These are phyloP conservation scores for Heliocybe sulcata DNA, from an alignment of 1,284 basidiomycete species.

Conservation along the genomic window DNA sequence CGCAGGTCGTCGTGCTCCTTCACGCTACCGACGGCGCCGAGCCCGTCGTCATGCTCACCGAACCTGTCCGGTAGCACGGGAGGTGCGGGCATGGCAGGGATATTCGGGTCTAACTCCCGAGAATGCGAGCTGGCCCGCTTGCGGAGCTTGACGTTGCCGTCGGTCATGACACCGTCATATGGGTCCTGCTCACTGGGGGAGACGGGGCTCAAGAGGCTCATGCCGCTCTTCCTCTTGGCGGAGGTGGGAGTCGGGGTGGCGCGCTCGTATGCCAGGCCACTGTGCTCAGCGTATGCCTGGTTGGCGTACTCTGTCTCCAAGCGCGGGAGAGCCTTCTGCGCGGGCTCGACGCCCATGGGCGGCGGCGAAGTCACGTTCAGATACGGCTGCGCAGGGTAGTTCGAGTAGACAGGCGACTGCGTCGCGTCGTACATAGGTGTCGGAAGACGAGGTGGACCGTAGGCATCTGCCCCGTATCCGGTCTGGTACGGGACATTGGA, in stretches of 20 bases:
- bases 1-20: neutral
- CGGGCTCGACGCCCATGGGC: neutral
- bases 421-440: slow-evolving; percentile 16
- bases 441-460: slow-evolving; percentile 18
- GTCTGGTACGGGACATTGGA: neutral
- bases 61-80: slow-evolving; percentile 14
- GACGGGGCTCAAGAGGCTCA: neutral
- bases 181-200: neutral
- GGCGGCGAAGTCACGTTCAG: neutral
- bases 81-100: slow-evolving; percentile 13
- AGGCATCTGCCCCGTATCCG: neutral
- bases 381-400: neutral
- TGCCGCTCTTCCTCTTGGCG: neutral
- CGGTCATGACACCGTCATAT: slow-evolving; percentile 4
- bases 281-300: neutral
- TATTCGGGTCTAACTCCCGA: slow-evolving; percentile 14
- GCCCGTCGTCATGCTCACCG: neutral
- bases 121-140: slow-evolving; percentile 10
- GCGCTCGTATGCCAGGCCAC: neutral
- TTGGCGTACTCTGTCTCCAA: neutral
- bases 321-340: neutral
- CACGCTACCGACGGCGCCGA: neutral
- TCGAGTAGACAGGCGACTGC: slow-evolving; percentile 6
- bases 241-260: neutral
- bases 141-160: slow-evolving; percentile 5